Percentiles rank a stretch among this genome's conserved stretches.
phyloP scores from a whole-genome alignment of 257 asterid species.

The Gynochthodes officinalis region DNA sequence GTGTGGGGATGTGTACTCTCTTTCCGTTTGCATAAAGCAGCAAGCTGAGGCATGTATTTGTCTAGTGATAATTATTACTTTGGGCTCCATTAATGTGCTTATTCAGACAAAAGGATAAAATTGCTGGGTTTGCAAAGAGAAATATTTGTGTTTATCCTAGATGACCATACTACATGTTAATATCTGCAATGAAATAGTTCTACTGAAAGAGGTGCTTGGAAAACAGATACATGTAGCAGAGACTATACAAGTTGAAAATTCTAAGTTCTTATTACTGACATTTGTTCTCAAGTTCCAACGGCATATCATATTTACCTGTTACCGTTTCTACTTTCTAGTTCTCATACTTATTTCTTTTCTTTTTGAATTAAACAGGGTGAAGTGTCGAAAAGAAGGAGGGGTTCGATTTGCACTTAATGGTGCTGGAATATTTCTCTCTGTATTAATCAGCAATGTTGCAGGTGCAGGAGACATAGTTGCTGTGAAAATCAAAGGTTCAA shows the following conservation, averaged over 20 bases:
- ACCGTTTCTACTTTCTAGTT: not conserved
- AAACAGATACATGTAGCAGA: not conserved
- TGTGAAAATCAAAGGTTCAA: constrained; percentile 41
- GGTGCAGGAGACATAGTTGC: constrained; percentile 57
- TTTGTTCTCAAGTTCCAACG: not conserved
- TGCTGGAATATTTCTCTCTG: constrained; percentile 46
- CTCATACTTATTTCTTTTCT: not conserved
- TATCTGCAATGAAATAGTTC: not conserved
- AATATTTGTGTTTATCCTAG: not conserved
- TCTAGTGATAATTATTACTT: not conserved
- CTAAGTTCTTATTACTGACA: not conserved
- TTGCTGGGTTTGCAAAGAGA: not conserved
- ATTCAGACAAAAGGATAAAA: not conserved
- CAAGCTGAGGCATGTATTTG: not conserved
- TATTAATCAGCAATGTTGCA: constrained; percentile 58
- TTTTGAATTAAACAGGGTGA: constrained; percentile 35
- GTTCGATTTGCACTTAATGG: constrained; percentile 49
- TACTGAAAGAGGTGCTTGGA: not conserved
- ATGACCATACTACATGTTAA: not conserved
- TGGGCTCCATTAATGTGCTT: not conserved
- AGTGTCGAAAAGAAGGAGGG: constrained; percentile 65
- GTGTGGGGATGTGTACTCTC: not conserved
- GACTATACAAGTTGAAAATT: not conserved
- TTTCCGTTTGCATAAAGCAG: not conserved
- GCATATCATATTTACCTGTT: not conserved